Base-by-base conservation (phyloP, 1,284 basidiomycete genomes). In the Cryptococcus sp. region DNA sequence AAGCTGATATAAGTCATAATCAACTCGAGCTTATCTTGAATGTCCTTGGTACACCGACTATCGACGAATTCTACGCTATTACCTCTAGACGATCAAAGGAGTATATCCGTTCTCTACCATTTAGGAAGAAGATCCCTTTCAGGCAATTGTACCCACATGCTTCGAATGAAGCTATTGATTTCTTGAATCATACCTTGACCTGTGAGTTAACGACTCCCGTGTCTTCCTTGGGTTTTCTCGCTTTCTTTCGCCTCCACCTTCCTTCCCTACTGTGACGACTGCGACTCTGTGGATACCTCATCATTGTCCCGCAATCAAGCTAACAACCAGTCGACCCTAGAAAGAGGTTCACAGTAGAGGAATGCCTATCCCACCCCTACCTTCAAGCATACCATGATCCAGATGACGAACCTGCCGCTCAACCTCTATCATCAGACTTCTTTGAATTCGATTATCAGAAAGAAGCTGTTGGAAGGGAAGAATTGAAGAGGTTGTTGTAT, bases 381-480 rank as follows among this genome's bases (percentile, higher is more conserved):
- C 80, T 96, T 18, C 88, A 91, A 70, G 87, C 91, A 67, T 93
- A 93, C 67, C 74, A 76, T 52, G 91, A 93, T 67, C 89, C 91
- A 0, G 88, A 92, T 40, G 91, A 96, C 66, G 92, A 96, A 75
- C 92, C 92, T 0, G 83, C 85, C 16, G 91, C 91, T 1, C 86
- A 89, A 13, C 91, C 92, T 24, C 83, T 97, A 45, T 86, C 89
- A 56, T 85, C 88, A 2, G 83, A 86, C 60, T 96, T 96, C 79
- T 96, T 97, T 74, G 89, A 92, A 66, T 96, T 96, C 71, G 92
- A 96, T 70, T 78, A 91, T 54, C 86, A 90, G 78, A 93, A 94
- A 78, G 91, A 94, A 59, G 88, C 91, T 62, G 91, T 93, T 76
- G 89, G 86, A 65, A 82, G 89, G 39, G 91, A 83, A 28, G 84